phyloP scores from a whole-genome alignment of 495 filamentous ascomycete species.

The Rostrohypoxylon terebratum region DNA sequence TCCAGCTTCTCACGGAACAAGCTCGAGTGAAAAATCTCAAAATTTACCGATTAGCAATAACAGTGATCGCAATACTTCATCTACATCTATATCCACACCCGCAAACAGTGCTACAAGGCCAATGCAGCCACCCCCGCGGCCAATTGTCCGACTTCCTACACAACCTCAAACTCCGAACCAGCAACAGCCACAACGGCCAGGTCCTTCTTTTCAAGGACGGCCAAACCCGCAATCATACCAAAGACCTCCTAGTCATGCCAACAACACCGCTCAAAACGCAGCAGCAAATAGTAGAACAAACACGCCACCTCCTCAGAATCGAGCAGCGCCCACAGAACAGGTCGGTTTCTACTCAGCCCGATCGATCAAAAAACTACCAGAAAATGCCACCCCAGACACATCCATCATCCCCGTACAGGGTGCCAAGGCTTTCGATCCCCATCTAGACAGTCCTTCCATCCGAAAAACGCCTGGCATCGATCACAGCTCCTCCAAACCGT shows the following conservation, averaged over 20 bases:
- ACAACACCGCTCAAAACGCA: slow-evolving; percentile 50
- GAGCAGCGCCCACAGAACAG: slow-evolving; percentile 40
- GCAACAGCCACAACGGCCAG: slow-evolving; percentile 45
- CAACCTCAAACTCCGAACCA: slow-evolving; percentile 55
- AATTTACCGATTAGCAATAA: slow-evolving; percentile 34
- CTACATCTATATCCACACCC: slow-evolving; percentile 35
- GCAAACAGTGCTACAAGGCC: slow-evolving; percentile 37
- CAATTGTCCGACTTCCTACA: slow-evolving; percentile 45
- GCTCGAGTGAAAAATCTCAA: slow-evolving; percentile 44
- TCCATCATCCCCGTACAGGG: slow-evolving; percentile 55
- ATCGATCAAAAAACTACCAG: slow-evolving; percentile 63
- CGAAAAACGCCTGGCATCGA: slow-evolving; percentile 91
- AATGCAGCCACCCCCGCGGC: slow-evolving; percentile 55
- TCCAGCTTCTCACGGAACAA: slow-evolving; percentile 40
- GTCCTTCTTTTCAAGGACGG: slow-evolving; percentile 45
- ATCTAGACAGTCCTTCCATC: slow-evolving; percentile 85
- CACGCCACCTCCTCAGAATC: slow-evolving; percentile 42
- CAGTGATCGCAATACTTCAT: slow-evolving; percentile 46
- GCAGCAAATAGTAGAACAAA: slow-evolving; percentile 42
- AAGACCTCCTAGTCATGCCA: slow-evolving; percentile 49
- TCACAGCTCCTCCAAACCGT: slow-evolving; percentile 75
- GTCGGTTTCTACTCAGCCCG: slow-evolving; percentile 83
- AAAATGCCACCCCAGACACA: slow-evolving; percentile 45
- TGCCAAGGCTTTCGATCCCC: slow-evolving; percentile 79
- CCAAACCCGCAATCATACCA: slow-evolving; percentile 46